Evolutionary conservation across 768 basidiomycete genomes (phyloP), one percentile per base, ranked within the genome.

Genomic region (Serendipita sp.): DNA sequence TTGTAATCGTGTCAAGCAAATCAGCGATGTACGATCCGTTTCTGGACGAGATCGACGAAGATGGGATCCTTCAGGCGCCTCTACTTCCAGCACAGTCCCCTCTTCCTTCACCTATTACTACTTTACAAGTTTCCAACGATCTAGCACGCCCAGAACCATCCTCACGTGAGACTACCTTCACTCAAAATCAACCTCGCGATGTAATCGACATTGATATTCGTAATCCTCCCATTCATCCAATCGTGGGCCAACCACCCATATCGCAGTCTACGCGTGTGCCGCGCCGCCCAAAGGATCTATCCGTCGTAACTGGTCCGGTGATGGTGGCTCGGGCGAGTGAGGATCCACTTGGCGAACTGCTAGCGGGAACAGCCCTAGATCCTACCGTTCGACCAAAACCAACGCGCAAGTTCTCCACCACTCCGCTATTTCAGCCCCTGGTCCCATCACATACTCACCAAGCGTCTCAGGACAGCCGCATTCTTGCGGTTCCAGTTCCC

Each of bases 21-120:
- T n/a, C n/a, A 38, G 38, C 53, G 28, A 58, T 58, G 53, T 58
- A 58, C 53, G 53, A 58, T 33, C 53, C 53, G 31, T 58, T 58
- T 33, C 17, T 58, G 4, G 53, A 58, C 33, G 17, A n/a, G 17
- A 26, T 58, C 11, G n/a, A 58, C 24, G 53, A 58, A n/a, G 17
- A 13, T 30, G 17, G 31, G 13, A 28, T 24, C 14, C 53, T 58
- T 24, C 53, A 58, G 28, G 24, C 11, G 17, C 53, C 53, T 9
- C 17, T 58, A 26, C 24, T 31, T 11, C 53, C 53, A n/a, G 17
- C 24, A 33, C 20, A 31, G 11, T 58, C 53, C 11, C 26, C 53
- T 13, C 3, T 24, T 11, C 53, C 26, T 22, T 50, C 45, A 9
- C 38, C 38, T 38, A n/a, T 5, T n/a, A 20, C 5, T 48, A n/a